Conservation (phyloP, 805 yeast genomes). For the Pichia eremophila region DNA sequence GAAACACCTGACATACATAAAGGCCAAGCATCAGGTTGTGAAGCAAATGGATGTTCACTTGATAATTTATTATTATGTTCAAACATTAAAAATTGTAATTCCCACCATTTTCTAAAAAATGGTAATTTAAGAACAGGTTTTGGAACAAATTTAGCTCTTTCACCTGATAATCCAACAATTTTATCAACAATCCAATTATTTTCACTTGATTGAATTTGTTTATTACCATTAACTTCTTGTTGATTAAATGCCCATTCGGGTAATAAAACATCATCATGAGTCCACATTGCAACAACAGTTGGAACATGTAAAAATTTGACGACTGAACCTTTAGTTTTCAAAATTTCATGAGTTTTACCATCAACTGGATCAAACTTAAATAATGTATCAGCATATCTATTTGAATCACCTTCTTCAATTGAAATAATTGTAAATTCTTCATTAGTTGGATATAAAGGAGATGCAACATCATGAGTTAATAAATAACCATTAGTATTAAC, state of each 20-base stretch:
- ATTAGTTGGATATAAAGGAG: constrained; percentile 85
- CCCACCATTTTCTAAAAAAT: constrained; percentile 82
- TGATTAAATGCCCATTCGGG: constrained; percentile 96
- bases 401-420: constrained; percentile 44
- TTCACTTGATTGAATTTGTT: constrained; percentile 56
- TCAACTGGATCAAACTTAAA: constrained; percentile 61
- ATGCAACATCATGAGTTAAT: constrained; percentile 91
- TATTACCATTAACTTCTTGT: constrained; percentile 92
- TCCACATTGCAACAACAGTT: constrained; percentile 90
- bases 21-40: constrained; percentile 90
- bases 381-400: constrained; percentile 60
- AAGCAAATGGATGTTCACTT: constrained; percentile 90
- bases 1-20: constrained; percentile 83
- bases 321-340: constrained; percentile 63
- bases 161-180: constrained; percentile 56
- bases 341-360: constrained; percentile 38
- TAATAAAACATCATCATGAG: constrained; percentile 69
- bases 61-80: constrained; percentile 81
- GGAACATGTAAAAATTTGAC: constrained; percentile 73
- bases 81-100: constrained; percentile 83
- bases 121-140: constrained; percentile 54
- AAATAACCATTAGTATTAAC: constrained; percentile 69
- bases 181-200: constrained; percentile 72
- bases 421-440: constrained; percentile 81
- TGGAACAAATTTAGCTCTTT: constrained; percentile 55